Evolutionary conservation across 2,329 filamentous ascomycete genomes (phyloP).

Genomic region (Mollisiaceae sp.): DNA sequence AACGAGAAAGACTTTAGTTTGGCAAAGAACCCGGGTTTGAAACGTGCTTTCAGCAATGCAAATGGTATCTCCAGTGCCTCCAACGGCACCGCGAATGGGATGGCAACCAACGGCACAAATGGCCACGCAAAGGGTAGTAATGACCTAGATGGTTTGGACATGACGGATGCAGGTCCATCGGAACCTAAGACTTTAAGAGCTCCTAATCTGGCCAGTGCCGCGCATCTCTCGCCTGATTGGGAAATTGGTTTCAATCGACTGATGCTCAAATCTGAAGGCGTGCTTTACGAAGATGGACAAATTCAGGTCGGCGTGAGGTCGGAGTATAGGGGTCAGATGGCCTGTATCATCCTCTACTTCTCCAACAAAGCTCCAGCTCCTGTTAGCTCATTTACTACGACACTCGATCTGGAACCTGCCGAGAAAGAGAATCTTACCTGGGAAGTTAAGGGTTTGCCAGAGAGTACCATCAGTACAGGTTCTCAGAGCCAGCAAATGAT

Average conservation of each 20-base stretch:
- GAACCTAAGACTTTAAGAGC: conserved; percentile 64
- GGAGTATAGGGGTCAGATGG: conserved; percentile 94
- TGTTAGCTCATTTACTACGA: conserved; percentile 92
- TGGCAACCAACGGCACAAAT: conserved; percentile 55
- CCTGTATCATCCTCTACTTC: conserved; percentile 94
- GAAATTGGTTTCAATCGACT: conserved; percentile 86
- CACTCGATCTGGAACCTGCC: conserved; percentile 77
- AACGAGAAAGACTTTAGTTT: conserved; percentile 81
- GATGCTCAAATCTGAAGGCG: conserved; percentile 78
- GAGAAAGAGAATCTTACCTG: conserved; percentile 74
- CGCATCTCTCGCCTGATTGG: conserved; percentile 94
- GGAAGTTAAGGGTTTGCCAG: conserved; percentile 87
- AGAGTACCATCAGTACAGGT: conserved; percentile 75
- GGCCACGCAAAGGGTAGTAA: conserved; percentile 57
- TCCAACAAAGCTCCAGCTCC: conserved; percentile 88
- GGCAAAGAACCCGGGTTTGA: conserved; percentile 80
- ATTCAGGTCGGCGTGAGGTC: conserved; percentile 90
- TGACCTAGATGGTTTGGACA: conserved; percentile 83
- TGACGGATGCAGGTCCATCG: conserved; percentile 64
- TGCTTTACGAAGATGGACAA: conserved; percentile 94
- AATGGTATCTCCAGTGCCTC: conserved; percentile 46
- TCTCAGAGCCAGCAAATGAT: conserved; percentile 90
- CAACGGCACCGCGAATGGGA: conserved; percentile 52
- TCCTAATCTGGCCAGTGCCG: conserved; percentile 89
- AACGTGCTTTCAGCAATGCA: conserved; percentile 77